Conservation (phyloP, 352 stramenopile genomes). For the Pythium phragmitis region DNA sequence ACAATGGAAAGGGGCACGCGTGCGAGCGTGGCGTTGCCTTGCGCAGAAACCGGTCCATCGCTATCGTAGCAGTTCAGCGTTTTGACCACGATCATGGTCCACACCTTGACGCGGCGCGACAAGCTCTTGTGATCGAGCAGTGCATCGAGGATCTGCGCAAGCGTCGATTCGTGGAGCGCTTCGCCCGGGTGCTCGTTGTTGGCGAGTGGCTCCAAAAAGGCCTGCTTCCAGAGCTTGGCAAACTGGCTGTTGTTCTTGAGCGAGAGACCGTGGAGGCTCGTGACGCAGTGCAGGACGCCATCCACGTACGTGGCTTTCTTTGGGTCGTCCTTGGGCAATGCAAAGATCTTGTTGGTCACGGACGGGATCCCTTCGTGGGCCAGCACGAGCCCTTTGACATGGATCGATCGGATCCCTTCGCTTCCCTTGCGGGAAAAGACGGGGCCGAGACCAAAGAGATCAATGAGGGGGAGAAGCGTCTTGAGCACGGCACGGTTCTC, state of each 20-base stretch:
- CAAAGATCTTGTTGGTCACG: constrained; percentile 45
- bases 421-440: constrained; percentile 61
- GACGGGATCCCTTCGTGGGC: constrained; percentile 45
- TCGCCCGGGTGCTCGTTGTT: not conserved
- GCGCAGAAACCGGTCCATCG: constrained; percentile 20
- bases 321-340: constrained; percentile 32
- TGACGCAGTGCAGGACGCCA: constrained; percentile 51
- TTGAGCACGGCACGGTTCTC: constrained; percentile 18
- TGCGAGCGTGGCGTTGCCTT: constrained; percentile 23
- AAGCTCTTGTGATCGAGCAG: constrained; percentile 53
- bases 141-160: constrained; percentile 41
- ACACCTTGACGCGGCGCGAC: constrained; percentile 55
- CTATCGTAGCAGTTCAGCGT: constrained; percentile 34
- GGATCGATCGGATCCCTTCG: constrained; percentile 36
- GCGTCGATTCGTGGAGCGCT: constrained; percentile 32
- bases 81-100: constrained; percentile 62
- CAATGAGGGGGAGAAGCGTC: constrained; percentile 18
- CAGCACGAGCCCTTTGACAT: constrained; percentile 52
- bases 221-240: constrained; percentile 44
- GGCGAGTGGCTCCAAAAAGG: constrained; percentile 22
- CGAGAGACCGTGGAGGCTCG: constrained; percentile 41
- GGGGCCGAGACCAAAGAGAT: constrained; percentile 29
- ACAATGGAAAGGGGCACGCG: constrained; percentile 3
- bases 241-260: constrained; percentile 54
- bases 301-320: constrained; percentile 49